phyloP scores from a whole-genome alignment of 495 filamentous ascomycete species.

The Cercophora newfieldiana region DNA sequence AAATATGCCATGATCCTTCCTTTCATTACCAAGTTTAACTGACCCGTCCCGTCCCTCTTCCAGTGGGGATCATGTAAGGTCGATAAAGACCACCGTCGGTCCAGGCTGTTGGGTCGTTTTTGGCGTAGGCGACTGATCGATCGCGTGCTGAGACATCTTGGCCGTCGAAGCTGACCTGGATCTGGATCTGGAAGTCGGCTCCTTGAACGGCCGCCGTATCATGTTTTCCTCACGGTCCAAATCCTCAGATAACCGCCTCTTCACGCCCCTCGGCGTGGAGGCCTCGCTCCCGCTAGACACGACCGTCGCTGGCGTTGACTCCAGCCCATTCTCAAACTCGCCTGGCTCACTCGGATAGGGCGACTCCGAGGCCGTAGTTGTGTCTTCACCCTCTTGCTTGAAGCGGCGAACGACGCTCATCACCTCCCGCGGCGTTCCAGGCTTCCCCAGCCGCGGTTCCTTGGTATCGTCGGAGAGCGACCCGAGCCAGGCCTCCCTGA shows the following conservation, averaged over 20 bases:
- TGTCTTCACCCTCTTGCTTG: background rate
- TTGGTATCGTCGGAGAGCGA: slow-evolving; percentile 33
- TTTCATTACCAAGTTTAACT: no score
- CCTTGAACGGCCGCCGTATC: background rate
- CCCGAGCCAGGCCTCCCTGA: slow-evolving; percentile 59
- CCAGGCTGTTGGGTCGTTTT: background rate
- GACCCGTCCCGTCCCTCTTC: no score
- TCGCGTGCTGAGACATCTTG: background rate
- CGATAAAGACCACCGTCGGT: background rate
- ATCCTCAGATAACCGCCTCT: background rate
- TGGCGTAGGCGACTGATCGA: background rate
- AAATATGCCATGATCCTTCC: no score
- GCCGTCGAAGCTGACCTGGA: no score
- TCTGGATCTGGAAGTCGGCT: background rate
- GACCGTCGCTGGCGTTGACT: background rate
- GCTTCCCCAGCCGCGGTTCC: no score
- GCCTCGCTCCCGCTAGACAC: background rate
- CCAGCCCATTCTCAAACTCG: background rate
- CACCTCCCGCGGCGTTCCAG: background rate
- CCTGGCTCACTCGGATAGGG: background rate
- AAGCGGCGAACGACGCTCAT: background rate
- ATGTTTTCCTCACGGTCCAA: background rate
- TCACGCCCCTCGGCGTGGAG: background rate
- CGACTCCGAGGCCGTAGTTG: background rate
- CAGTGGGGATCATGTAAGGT: background rate